A percentile compares a stretch with the other conserved stretches of the same genome.
These are phyloP conservation scores for Solanum etuberosum DNA, from an alignment of 257 asterid species.

Conservation along the genomic window DNA sequence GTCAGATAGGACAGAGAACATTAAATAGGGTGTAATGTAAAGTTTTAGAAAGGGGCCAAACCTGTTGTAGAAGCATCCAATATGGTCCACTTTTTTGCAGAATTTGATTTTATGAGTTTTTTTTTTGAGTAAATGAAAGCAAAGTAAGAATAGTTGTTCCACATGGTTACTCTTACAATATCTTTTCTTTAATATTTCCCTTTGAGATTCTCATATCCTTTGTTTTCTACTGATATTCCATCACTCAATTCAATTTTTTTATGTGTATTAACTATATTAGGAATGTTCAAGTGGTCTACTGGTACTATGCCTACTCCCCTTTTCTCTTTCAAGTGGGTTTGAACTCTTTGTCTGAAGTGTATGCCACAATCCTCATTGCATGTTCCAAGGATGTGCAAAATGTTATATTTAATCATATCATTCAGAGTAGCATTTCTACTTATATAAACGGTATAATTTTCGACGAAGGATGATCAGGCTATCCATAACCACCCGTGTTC, in stretches of 20 bases:
- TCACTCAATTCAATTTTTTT: not conserved
- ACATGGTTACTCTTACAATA: conserved; percentile 15
- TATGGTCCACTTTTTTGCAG: conserved; percentile 14
- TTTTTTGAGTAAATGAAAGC: not conserved
- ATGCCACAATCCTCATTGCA: not conserved
- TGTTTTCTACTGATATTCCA: not conserved
- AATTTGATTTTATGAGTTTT: not conserved
- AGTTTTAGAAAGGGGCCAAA: not conserved
- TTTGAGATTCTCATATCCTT: not conserved
- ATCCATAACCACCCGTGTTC: no score
- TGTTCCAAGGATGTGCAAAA: not conserved
- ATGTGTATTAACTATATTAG: not conserved
- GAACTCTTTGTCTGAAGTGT: not conserved
- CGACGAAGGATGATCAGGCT: fast-evolving
- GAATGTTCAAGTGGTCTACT: not conserved
- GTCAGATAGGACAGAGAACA: not conserved
- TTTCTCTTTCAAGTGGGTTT: not conserved
- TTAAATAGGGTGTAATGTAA: not conserved
- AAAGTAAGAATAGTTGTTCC: conserved; percentile 3
- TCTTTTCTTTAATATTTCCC: not conserved
- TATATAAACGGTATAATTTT: no score
- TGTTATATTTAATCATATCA: no score
- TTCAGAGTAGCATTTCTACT: no score
- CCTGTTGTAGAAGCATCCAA: conserved; percentile 8
- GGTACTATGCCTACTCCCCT: not conserved